Base-by-base conservation (phyloP, 2,329 filamentous ascomycete species). In the Exophiala spinifera region DNA sequence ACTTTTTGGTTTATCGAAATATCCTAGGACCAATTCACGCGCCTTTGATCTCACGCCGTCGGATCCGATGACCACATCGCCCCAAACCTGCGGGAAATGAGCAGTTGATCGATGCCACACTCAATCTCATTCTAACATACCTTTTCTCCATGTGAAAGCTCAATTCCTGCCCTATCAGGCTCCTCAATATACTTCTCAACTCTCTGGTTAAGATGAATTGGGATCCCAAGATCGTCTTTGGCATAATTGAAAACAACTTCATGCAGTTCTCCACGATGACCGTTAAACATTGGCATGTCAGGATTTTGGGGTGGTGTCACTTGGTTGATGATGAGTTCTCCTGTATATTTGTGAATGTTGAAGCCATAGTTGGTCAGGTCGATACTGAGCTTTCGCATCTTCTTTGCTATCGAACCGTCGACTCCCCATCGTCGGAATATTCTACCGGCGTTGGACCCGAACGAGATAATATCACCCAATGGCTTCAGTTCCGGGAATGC, bases 391-490 rank as follows among this genome's bases (percentile, higher is more conserved):
- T 71, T 67, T 20, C 75, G 73, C 69, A 83, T 72, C 42, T 72
- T 71, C 43, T 69, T 66, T 6, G 74, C 71, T 8, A 84, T 72
- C 31, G 70, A 66, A 28, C 80, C 78, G 23, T 76, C 66, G 43
- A 52, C 48, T 0, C 70, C 71, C 82, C 83, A 86, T 3, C 82
- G 77, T 49, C 78, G 66, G 62, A 84, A 83, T 61, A 86, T 84
- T 37, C 82, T 78, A 0, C 81, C 80, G 11, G 75, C 80, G 60
- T 85, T 85, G 45, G 79, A 73, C 1, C 82, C 81, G 57, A 84
- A 84, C 11, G 78, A 80, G 58, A 84, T 85, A 57, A 85, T 83
- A 68, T 85, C 80, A 49, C 82, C 83, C 0, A 85, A 74, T 3
- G 73, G 69, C 61, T 84, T 85, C 51, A 84, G 75, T 50, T 78